These are phyloP conservation scores for Rosa rugosa DNA, from an alignment of 306 rosid species.

Conservation along the genomic window DNA sequence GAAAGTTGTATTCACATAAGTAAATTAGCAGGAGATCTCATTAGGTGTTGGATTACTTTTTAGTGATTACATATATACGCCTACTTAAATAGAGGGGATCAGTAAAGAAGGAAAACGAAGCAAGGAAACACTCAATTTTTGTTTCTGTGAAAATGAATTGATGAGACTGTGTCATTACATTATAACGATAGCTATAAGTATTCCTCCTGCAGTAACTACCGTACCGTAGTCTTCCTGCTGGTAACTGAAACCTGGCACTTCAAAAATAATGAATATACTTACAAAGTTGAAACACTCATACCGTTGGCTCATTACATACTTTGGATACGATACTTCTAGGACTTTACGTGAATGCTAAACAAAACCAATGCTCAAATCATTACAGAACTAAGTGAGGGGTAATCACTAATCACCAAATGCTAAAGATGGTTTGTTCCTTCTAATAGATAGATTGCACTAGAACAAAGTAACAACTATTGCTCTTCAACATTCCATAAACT, in stretches of 20 bases:
- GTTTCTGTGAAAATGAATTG: background rate
- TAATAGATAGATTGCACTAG: background rate
- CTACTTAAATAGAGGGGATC: background rate
- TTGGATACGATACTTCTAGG: background rate
- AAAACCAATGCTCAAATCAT: background rate
- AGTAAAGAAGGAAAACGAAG: background rate
- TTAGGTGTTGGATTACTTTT: background rate
- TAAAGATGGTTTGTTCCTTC: background rate
- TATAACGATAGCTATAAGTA: background rate
- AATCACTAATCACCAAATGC: background rate
- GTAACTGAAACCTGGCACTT: background rate
- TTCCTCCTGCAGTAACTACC: background rate
- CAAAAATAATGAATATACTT: background rate
- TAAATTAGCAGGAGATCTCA: background rate
- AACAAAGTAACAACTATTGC: background rate
- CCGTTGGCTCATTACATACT: background rate
- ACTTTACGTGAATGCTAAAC: background rate
- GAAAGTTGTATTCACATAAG: background rate
- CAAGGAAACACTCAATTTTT: background rate
- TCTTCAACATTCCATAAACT: background rate
- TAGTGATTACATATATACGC: background rate
- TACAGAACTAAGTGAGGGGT: background rate
- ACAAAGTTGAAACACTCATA: background rate
- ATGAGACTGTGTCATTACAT: background rate
- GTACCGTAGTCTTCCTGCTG: background rate